Conservation (phyloP, 2,329 filamentous ascomycete species). For the Colletotrichum orchidophilum region DNA sequence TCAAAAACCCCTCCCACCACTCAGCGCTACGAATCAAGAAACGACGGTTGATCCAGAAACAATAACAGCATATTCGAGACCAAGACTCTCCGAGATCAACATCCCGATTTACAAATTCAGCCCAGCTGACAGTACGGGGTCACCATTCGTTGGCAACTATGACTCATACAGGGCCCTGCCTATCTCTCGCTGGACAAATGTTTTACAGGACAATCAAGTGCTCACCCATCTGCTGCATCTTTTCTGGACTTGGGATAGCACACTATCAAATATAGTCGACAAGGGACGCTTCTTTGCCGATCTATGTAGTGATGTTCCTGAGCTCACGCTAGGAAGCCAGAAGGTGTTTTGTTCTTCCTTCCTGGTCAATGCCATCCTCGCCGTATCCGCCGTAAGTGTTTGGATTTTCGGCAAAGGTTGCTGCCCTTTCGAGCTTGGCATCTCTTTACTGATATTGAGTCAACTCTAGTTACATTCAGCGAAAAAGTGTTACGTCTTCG, state of each 20-base stretch:
- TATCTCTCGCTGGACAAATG: conserved; percentile 36
- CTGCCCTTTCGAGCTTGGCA: too few species aligned
- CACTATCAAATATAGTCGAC: conserved; percentile 32
- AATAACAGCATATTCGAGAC: too few species aligned
- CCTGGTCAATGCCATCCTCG: conserved; percentile 38
- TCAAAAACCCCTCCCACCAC: too few species aligned
- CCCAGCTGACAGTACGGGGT: not conserved
- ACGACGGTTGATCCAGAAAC: too few species aligned
- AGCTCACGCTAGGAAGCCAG: not conserved
- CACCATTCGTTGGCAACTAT: not conserved
- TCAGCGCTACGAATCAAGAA: too few species aligned
- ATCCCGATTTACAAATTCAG: not conserved
- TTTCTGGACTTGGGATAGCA: conserved; percentile 40
- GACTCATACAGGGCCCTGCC: conserved; percentile 17
- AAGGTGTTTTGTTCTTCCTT: conserved; percentile 36
- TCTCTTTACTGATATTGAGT: too few species aligned
- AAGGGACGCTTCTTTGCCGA: conserved; percentile 30
- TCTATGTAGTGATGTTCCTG: not conserved
- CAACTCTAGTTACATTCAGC: too few species aligned
- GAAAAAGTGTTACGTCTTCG: too few species aligned
- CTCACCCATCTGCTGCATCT: conserved; percentile 35
- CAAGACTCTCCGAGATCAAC: too few species aligned
- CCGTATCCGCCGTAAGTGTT: conserved; percentile 34
- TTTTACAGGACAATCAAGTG: conserved; percentile 28
- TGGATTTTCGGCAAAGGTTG: too few species aligned